phyloP scores from a whole-genome alignment of 345 rosid genomes.

The Orychophragmus violaceus region DNA sequence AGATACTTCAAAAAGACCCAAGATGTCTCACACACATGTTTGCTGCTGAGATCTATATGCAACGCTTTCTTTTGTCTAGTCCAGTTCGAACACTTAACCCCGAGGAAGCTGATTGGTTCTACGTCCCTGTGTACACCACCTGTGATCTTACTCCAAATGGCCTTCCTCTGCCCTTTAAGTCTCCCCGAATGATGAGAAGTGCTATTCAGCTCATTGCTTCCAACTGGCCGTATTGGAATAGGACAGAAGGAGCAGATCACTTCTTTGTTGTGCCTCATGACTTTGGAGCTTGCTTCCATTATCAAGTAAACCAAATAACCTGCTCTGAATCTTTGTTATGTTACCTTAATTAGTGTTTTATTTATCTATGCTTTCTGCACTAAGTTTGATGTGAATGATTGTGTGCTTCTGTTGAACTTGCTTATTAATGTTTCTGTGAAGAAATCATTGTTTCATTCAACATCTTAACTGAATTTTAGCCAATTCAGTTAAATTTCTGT shows the following conservation, averaged over 20 bases:
- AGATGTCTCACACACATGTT: conserved; percentile 98
- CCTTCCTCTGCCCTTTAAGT: conserved; percentile 92
- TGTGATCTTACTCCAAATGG: conserved; percentile 96
- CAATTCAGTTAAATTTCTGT: neutral
- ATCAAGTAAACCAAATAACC: conserved; percentile 48
- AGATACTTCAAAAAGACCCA: conserved; percentile 81
- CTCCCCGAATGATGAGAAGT: conserved; percentile 97
- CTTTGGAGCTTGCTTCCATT: conserved; percentile 98
- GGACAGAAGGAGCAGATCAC: conserved; percentile 94
- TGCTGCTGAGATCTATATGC: conserved; percentile 98
- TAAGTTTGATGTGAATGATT: neutral
- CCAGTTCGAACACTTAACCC: conserved; percentile 93
- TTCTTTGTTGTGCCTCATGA: conserved; percentile 95
- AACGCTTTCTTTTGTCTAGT: conserved; percentile 86
- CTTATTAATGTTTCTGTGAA: neutral
- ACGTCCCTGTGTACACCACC: conserved; percentile 90
- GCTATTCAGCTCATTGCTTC: conserved; percentile 93
- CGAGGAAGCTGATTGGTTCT: conserved; percentile 98
- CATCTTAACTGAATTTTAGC: neutral
- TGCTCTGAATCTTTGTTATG: neutral
- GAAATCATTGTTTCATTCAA: neutral
- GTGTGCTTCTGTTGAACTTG: neutral
- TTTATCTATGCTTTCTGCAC: neutral
- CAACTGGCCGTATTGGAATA: conserved; percentile 96
- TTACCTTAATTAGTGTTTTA: neutral